phyloP scores from a whole-genome alignment of 352 stramenopile genomes.

The Peronosclerospora sorghi region DNA sequence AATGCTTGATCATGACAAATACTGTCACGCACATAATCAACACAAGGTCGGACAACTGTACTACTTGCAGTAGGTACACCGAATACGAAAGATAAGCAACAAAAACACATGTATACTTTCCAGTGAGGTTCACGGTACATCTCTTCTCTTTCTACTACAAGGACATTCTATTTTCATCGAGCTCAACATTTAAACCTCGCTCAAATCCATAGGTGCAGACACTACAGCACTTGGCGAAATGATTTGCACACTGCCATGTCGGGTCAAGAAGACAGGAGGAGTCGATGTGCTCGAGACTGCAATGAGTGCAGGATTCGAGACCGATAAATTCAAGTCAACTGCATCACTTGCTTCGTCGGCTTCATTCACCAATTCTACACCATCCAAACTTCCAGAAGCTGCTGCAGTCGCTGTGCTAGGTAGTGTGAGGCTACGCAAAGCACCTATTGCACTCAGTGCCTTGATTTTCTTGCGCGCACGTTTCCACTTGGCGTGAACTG shows the following conservation, averaged over 20 bases:
- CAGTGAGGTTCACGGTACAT: too few species aligned
- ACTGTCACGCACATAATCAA: too few species aligned
- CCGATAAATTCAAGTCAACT: slow-evolving; percentile 8
- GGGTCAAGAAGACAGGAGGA: slow-evolving; percentile 40
- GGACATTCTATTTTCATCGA: too few species aligned
- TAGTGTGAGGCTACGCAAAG: slow-evolving; percentile 29
- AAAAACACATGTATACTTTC: too few species aligned
- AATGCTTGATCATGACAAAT: too few species aligned
- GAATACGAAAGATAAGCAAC: too few species aligned
- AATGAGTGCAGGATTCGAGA: slow-evolving; percentile 23
- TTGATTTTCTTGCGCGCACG: slow-evolving; percentile 82
- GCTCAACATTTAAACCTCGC: too few species aligned
- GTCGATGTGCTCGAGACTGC: slow-evolving; percentile 18
- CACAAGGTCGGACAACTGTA: too few species aligned
- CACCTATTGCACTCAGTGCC: slow-evolving; percentile 65
- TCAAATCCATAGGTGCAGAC: too few species aligned
- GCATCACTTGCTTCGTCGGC: slow-evolving; percentile 5
- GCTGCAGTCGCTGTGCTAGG: slow-evolving; percentile 15
- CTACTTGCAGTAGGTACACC: too few species aligned
- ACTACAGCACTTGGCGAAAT: slow-evolving; percentile 16
- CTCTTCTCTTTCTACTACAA: too few species aligned
- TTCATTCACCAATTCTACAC: slow-evolving; percentile 3
- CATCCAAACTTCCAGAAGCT: slow-evolving; percentile 12
- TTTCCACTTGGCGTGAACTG: slow-evolving; percentile 80
- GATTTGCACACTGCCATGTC: slow-evolving; percentile 57